phyloP scores from a whole-genome alignment of 2,329 filamentous ascomycete genomes.

The Apiospora koreana region DNA sequence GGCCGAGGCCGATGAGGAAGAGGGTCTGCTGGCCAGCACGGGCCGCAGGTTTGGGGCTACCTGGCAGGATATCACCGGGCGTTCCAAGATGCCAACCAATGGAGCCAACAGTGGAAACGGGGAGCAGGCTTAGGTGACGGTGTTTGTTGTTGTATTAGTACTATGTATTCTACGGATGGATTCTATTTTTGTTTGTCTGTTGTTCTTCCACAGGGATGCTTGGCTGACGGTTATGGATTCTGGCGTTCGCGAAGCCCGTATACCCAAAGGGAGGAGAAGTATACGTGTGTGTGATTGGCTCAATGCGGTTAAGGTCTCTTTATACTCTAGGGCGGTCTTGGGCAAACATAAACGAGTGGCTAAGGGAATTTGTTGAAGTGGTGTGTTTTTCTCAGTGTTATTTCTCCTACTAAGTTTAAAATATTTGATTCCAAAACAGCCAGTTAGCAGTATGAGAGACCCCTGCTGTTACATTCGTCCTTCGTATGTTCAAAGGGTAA shows the following conservation, averaged over 20 bases:
- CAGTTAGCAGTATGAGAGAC: too few relatives aligned
- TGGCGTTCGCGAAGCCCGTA: neutral
- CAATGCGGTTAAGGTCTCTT: neutral
- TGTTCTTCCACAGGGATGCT: neutral
- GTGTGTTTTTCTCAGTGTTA: neutral
- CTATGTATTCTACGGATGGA: neutral
- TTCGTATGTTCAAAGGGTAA: too few relatives aligned
- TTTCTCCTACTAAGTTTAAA: neutral
- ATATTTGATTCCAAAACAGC: neutral
- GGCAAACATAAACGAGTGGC: neutral
- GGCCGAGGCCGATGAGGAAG: conserved; percentile 89
- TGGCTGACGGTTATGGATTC: neutral
- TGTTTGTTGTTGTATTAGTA: neutral
- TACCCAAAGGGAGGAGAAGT: neutral
- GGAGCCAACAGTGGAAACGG: conserved; percentile 10
- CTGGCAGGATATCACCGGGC: conserved; percentile 83
- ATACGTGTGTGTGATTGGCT: neutral
- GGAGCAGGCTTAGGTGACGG: neutral
- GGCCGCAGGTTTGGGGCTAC: conserved; percentile 80
- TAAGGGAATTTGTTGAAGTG: neutral
- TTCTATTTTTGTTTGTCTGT: neutral
- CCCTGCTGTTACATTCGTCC: too few relatives aligned
- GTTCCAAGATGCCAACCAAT: conserved; percentile 23
- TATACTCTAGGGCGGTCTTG: neutral
- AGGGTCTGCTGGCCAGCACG: conserved; percentile 83